Percentiles rank a stretch among this genome's conserved stretches.
These are phyloP conservation scores for Zygosaccharomyces gambellarensis DNA, from an alignment of 805 yeast genomes.

Conservation along the genomic window DNA sequence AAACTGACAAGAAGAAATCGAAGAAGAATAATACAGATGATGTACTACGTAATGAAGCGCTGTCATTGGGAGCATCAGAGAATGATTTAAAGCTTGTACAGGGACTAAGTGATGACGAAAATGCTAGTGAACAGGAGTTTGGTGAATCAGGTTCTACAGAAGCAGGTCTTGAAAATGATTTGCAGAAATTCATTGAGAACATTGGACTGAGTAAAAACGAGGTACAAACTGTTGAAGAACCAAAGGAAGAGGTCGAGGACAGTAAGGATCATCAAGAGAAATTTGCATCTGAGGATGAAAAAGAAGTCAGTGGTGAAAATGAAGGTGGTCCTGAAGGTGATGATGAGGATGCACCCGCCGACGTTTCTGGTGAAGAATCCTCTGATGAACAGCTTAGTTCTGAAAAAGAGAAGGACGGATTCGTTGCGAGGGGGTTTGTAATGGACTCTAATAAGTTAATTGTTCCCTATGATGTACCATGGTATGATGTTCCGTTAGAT, in stretches of 20 bases:
- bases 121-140: conserved; percentile 39
- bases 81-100: conserved; percentile 66
- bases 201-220: conserved; percentile 52
- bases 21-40: conserved; percentile 27
- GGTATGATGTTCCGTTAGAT: conserved; percentile 63
- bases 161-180: conserved; percentile 46
- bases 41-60: conserved; percentile 62
- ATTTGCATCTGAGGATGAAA: conserved; percentile 34
- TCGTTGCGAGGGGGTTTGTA: conserved; percentile 34
- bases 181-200: conserved; percentile 57
- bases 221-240: conserved; percentile 35
- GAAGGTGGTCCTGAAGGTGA: conserved; percentile 22
- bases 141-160: conserved; percentile 39
- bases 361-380: conserved; percentile 21
- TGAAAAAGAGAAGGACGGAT: conserved; percentile 28
- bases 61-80: conserved; percentile 80
- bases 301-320: conserved; percentile 23
- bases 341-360: conserved; percentile 15
- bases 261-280: conserved; percentile 37
- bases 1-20: conserved; percentile 24
- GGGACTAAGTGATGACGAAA: conserved; percentile 48
- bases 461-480: conserved; percentile 61
- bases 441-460: conserved; percentile 53
- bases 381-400: conserved; percentile 17
- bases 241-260: conserved; percentile 32